Evolutionary conservation across 768 basidiomycete species (phyloP), one percentile per base, ranked within the genome.

Genomic region (Boletus vermiculosoides): DNA sequence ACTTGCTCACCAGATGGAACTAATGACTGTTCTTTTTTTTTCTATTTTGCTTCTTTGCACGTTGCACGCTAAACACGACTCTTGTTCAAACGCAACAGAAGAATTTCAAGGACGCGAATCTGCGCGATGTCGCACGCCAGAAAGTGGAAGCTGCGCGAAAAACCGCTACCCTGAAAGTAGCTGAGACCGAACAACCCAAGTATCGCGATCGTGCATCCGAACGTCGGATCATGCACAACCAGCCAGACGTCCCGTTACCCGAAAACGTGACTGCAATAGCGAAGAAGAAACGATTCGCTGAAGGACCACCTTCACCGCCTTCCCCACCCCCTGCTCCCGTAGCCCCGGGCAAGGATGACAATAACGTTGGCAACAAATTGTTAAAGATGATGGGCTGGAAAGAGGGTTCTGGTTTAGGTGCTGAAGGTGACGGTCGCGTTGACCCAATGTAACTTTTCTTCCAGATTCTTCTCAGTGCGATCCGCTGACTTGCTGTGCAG

Each of bases 311-410:
- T 0, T 76, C 81, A 0, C 82, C 87, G 3, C 76, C 87, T 2
- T 73, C 80, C 1, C 84, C 88, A 0, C 83, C 88, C 1, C 83
- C 84, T 10, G 80, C 83, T 6, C 78, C 84, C 3, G 64, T 86
- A 4, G 84, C 87, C 63, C 90, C 87, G 6, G 90, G 84, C 6
- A 77, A 91, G 68, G 94, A 98, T 64, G 84, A 87, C 49, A 85
- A 65, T 41, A 98, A 98, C 63, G 83, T 93, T 12, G 97, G 97
- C 7, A 95, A 95, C 68, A 94, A 92, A 67, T 70, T 99, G 55
- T 72, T 98, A 60, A 92, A 93, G 71, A 95, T 96, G 84, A 98
- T 98, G 95, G 97, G 96, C 1, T 98, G 95, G 95, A 90, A 81
- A 60, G 89, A 90, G 65, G 95, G 95, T 7, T 85, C 82, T 16